phyloP scores from a whole-genome alignment of 2,329 filamentous ascomycete genomes.

The Emydomyces testavorans region DNA sequence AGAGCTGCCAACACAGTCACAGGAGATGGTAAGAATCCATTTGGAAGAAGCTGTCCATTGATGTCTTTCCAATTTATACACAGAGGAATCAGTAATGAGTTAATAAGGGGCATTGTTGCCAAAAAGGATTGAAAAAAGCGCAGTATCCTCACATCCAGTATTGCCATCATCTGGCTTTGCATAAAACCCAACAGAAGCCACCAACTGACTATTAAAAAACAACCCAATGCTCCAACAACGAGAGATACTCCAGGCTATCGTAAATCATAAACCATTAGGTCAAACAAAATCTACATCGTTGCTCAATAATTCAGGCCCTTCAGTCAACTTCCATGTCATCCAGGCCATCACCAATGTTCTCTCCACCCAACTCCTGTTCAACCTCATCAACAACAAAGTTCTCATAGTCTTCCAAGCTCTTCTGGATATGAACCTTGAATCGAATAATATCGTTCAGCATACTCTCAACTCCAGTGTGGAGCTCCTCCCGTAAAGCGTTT shows the following conservation, averaged over 20 bases:
- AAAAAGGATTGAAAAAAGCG: no score
- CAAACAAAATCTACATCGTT: not conserved
- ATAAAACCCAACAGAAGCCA: no score
- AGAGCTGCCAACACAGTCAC: no score
- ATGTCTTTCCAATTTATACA: no score
- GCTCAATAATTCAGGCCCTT: not conserved
- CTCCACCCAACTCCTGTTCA: conserved; percentile 66
- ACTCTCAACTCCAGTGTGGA: conserved; percentile 93
- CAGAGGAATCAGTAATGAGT: no score
- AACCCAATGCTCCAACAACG: not conserved
- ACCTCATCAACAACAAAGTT: conserved; percentile 86
- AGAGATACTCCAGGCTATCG: conserved; percentile 14
- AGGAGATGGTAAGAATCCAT: no score
- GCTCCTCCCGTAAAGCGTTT: conserved; percentile 76
- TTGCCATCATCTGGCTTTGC: no score
- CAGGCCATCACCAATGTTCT: conserved; percentile 35
- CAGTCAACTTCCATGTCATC: conserved; percentile 1
- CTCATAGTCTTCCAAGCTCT: conserved; percentile 85
- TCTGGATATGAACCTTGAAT: conserved; percentile 96
- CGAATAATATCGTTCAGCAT: conserved; percentile 97
- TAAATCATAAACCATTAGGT: conserved; percentile 11
- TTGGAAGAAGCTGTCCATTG: no score
- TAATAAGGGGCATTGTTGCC: no score
- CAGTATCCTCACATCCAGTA: no score
- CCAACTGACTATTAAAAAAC: not conserved